These are phyloP conservation scores for Porphyrellus cyaneotinctus DNA, from an alignment of 768 basidiomycete species.

Conservation along the genomic window DNA sequence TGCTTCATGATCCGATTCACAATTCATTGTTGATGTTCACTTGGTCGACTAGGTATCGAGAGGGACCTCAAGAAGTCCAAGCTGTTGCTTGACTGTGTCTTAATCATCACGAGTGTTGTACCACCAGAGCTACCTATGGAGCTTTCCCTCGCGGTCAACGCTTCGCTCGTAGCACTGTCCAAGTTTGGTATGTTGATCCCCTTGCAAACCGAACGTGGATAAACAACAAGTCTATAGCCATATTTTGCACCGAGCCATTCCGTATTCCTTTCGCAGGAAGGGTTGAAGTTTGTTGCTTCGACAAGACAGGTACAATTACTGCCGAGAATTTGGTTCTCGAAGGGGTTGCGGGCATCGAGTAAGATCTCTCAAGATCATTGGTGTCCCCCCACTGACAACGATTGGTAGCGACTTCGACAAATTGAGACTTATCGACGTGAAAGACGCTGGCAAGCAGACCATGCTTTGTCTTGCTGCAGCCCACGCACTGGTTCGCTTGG, in stretches of 20 bases:
- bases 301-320: conserved; percentile 99
- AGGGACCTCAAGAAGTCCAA: conserved; percentile 92
- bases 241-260: conserved; percentile 99
- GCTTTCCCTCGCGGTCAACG: conserved; percentile 92
- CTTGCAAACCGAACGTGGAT: neutral
- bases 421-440: conserved; percentile 70
- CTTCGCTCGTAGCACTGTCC: conserved; percentile 86
- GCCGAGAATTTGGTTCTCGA: conserved; percentile 93
- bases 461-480: conserved; percentile 88
- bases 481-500: conserved; percentile 89
- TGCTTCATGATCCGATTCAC: conserved; percentile 29
- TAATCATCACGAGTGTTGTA: conserved; percentile 96
- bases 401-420: conserved; percentile 51
- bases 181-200: conserved; percentile 67
- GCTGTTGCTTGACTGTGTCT: conserved; percentile 87
- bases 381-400: conserved; percentile 1
- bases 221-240: conserved; percentile 51
- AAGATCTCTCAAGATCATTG: conserved; percentile 28
- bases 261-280: conserved; percentile 93
- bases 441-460: conserved; percentile 71
- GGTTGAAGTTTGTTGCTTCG: conserved; percentile 98
- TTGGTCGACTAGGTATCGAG: conserved; percentile 64
- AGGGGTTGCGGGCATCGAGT: conserved; percentile 91
- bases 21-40: conserved; percentile 2
- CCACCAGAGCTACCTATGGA: conserved; percentile 99